Evolutionary conservation across 1,284 basidiomycete species (phyloP), one percentile per base, ranked within the genome.

Genomic region (Cerrena zonata): DNA sequence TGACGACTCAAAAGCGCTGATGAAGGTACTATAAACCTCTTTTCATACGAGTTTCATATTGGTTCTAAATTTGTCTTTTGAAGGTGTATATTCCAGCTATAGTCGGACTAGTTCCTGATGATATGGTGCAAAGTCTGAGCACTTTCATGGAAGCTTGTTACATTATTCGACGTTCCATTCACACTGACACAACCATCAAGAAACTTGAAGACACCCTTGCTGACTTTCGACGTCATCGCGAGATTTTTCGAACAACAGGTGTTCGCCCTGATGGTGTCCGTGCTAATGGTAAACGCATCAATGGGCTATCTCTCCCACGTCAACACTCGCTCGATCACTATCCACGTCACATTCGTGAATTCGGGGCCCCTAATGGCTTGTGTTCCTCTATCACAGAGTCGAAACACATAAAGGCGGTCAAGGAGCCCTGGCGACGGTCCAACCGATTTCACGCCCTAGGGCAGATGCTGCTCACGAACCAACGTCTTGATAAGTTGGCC

Each of bases 51-150:
- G n/a, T n/a, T n/a, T n/a, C n/a, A n/a, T n/a, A n/a, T n/a, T n/a
- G n/a, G n/a, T n/a, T n/a, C n/a, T n/a, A n/a, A n/a, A n/a, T n/a
- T n/a, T n/a, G n/a, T n/a, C 10, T n/a, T 5, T 43, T 45, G 39
- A 18, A 62, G 61, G 57, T 63, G 1, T 62, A 55, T 30, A 23
- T 64, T 0, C 56, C 61, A 11, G 61, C 59, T 2, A 58, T 64
- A 12, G 38, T n/a, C 3, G 62, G 59, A 4, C 41, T 50, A 36
- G 56, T 64, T 0, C 62, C 61, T 10, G 5, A 5, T 2, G 36
- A 58, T 5, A 61, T 64, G 45, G 54, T 64, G 2, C 44, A 39
- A 0, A 26, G 50, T 0, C 21, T 64, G 45, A 48, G 19, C 37
- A 54, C 54, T 22, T 62, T 53, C 25, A 18, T 60, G 0, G 55